Conservation (phyloP, 169 alveolate species). For the Cryptosporidium felis region DNA sequence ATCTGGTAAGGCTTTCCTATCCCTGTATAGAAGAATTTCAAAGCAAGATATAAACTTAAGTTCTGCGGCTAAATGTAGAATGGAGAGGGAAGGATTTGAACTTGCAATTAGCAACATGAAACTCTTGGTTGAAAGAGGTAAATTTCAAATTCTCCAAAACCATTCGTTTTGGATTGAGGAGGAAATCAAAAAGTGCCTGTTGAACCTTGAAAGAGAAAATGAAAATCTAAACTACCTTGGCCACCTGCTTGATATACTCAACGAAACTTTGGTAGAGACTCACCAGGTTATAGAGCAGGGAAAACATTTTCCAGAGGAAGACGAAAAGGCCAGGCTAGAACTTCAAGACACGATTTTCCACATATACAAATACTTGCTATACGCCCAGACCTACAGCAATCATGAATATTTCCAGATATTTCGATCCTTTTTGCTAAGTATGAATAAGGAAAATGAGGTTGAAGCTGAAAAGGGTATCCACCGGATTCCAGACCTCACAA, state of each 20-base stretch:
- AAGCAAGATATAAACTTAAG: not conserved
- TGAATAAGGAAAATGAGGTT: not conserved
- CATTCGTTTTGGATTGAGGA: constrained; percentile 42
- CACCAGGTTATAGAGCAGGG: not conserved
- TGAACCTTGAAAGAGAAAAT: not conserved
- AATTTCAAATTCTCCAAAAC: not conserved
- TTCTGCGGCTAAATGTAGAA: not conserved
- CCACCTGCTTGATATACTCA: not conserved
- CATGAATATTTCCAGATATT: constrained; percentile 7
- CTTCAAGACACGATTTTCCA: not conserved
- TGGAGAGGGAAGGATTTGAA: not conserved
- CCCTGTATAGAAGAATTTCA: not conserved
- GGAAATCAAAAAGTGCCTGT: not conserved
- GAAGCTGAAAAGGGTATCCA: not conserved
- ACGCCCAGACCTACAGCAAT: not conserved
- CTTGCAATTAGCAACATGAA: not conserved
- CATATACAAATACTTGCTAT: not conserved
- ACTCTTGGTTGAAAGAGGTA: not conserved
- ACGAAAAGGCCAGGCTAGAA: too few species aligned
- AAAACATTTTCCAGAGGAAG: too few species aligned
- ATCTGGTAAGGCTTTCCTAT: not conserved
- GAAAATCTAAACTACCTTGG: not conserved
- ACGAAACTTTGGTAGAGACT: not conserved
- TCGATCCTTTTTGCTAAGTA: not conserved
- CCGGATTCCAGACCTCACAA: constrained; percentile 6